Conservation (phyloP, 106 monocot species). For the Acanthochlamys bracteata region DNA sequence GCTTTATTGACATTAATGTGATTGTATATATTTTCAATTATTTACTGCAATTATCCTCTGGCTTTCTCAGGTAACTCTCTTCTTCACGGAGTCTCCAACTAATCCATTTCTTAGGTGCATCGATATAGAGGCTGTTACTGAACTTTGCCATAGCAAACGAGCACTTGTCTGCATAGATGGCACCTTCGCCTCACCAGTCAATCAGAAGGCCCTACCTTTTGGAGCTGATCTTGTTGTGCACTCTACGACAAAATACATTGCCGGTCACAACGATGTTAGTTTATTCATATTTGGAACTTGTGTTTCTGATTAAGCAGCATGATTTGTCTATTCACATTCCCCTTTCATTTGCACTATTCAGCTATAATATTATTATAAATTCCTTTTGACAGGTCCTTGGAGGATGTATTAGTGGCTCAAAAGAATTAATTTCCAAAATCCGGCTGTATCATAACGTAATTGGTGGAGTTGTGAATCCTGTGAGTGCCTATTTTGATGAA, state of each 20-base stretch:
- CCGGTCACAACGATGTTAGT: slow-evolving; percentile 97
- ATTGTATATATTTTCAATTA: background rate
- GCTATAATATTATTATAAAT: background rate
- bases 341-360: background rate
- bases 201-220: slow-evolving; percentile 85
- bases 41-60: background rate
- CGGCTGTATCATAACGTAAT: slow-evolving; percentile 73
- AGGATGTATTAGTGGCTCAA: slow-evolving; percentile 87
- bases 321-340: background rate
- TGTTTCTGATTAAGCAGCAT: background rate
- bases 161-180: slow-evolving; percentile 89
- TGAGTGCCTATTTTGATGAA: slow-evolving; percentile 24
- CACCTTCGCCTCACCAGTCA: slow-evolving; percentile 92
- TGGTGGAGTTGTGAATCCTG: slow-evolving; percentile 93
- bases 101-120: slow-evolving; percentile 94
- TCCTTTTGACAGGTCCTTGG: slow-evolving; percentile 57
- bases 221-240: slow-evolving; percentile 95
- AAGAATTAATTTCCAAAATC: slow-evolving; percentile 68
- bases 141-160: slow-evolving; percentile 87
- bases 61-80: slow-evolving; percentile 65
- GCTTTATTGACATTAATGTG: background rate
- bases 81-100: slow-evolving; percentile 97
- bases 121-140: slow-evolving; percentile 75
- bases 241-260: slow-evolving; percentile 92
- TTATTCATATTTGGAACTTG: background rate